A percentile compares a stretch with the other conserved stretches of the same genome.
phyloP scores from a whole-genome alignment of 1,284 basidiomycete genomes.

The Agroathelia rolfsii region DNA sequence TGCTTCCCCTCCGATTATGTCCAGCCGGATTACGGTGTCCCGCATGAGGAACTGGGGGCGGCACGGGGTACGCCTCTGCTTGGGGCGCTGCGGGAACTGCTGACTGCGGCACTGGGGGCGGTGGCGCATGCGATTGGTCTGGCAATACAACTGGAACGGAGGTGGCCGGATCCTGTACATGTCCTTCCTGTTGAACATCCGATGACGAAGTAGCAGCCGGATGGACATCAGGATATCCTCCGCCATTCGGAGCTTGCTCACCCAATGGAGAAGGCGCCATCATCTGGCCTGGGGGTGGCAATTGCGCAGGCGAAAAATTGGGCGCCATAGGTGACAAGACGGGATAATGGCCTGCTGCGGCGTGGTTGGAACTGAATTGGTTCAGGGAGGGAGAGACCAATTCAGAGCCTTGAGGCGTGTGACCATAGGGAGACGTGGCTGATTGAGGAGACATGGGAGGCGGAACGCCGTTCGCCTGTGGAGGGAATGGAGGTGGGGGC shows the following conservation, averaged over 20 bases:
- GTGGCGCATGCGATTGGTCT: too few species aligned
- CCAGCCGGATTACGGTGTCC: constrained; percentile 37
- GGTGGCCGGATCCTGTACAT: constrained; percentile 29
- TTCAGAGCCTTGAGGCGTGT: constrained; percentile 46
- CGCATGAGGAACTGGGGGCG: constrained; percentile 18
- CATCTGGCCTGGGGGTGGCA: constrained; percentile 41
- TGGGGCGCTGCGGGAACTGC: too few species aligned
- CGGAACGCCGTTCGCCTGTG: constrained; percentile 36
- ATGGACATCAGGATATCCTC: constrained; percentile 31
- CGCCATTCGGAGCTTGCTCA: constrained; percentile 31
- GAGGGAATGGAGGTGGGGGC: constrained; percentile 46
- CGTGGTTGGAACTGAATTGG: constrained; percentile 42
- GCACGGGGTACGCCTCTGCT: too few species aligned
- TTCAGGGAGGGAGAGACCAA: constrained; percentile 44
- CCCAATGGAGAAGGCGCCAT: constrained; percentile 31
- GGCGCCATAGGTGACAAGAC: constrained; percentile 53
- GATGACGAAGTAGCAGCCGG: constrained; percentile 35
- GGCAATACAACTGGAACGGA: constrained; percentile 26
- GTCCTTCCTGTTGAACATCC: constrained; percentile 30
- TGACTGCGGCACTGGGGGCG: too few species aligned
- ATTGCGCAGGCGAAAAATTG: constrained; percentile 39
- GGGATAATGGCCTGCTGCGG: constrained; percentile 41
- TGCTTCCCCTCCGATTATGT: constrained; percentile 46
- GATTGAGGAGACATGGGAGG: constrained; percentile 39
- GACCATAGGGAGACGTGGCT: constrained; percentile 29